Conservation (phyloP, 306 rosid species). For the Ziziphus jujuba region DNA sequence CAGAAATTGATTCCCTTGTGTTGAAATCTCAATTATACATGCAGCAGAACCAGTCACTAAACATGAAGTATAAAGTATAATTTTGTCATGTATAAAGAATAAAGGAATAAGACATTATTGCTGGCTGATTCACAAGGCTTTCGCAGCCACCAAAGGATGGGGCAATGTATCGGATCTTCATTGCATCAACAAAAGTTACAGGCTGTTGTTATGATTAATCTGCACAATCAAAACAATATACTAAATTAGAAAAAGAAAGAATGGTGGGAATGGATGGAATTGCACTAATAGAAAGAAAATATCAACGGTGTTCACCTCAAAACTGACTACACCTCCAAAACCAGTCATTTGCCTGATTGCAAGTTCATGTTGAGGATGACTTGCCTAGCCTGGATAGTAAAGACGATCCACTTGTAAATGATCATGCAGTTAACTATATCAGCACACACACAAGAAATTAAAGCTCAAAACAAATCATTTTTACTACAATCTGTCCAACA, state of each 20-base stretch:
- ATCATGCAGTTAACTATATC: constrained; percentile 19
- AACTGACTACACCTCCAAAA: too few species aligned
- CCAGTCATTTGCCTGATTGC: constrained; percentile 97
- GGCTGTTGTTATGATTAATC: constrained; percentile 68
- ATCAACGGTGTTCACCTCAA: constrained; percentile 36
- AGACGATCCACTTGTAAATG: constrained; percentile 71
- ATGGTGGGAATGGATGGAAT: neutral
- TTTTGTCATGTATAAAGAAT: too few species aligned
- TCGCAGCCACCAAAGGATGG: constrained; percentile 98
- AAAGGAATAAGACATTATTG: constrained; percentile 95
- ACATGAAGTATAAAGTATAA: too few species aligned
- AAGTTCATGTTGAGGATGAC: constrained; percentile 89
- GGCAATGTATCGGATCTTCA: constrained; percentile 90
- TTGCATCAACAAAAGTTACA: constrained; percentile 74
- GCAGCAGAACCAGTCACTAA: too few species aligned
- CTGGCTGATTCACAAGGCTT: constrained; percentile 97
- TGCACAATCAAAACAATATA: constrained; percentile 31
- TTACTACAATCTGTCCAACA: neutral
- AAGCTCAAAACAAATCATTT: constrained; percentile 1
- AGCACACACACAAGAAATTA: constrained; percentile 10
- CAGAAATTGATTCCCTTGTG: neutral
- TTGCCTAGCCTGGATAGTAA: constrained; percentile 84
- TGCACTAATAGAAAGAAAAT: neutral
- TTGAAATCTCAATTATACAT: neutral
- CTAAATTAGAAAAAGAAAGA: neutral